A percentile compares a stretch with the other conserved stretches of the same genome.
Evolutionary conservation across 441 rosid genomes (phyloP).

Genomic region (Syzygium syzygioides): DNA sequence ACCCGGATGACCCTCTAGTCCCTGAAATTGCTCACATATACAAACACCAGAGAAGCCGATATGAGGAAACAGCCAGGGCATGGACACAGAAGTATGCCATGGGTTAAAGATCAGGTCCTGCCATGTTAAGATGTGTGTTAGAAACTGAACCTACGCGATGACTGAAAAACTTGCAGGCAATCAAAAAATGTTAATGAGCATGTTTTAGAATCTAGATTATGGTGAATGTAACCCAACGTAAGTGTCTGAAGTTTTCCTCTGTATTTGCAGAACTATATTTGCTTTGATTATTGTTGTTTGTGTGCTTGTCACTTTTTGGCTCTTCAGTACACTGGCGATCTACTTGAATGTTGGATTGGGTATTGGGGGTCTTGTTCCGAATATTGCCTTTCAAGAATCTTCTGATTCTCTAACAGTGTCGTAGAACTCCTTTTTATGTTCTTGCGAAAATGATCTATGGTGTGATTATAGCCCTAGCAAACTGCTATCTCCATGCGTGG

Average conservation of each 20-base stretch:
- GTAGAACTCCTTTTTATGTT: neutral
- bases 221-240: neutral
- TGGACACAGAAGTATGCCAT: slow-evolving; percentile 2
- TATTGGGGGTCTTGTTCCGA: neutral
- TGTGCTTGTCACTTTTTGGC: neutral
- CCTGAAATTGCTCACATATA: neutral
- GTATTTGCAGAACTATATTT: neutral
- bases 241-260: neutral
- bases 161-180: neutral
- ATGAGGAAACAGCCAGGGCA: neutral
- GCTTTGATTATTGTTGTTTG: neutral
- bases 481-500: neutral
- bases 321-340: neutral
- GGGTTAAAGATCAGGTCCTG: neutral
- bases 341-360: neutral
- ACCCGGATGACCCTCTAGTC: slow-evolving; percentile 1
- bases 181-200: neutral
- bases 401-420: neutral
- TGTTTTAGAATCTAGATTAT: neutral
- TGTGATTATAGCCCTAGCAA: neutral
- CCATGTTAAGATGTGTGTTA: neutral
- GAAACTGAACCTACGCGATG: neutral
- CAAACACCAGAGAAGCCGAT: slow-evolving; percentile 1
- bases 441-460: neutral
- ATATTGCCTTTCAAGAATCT: neutral